Evolutionary conservation across 1,284 basidiomycete species (phyloP).

Genomic region (Ustilago cynodontis): DNA sequence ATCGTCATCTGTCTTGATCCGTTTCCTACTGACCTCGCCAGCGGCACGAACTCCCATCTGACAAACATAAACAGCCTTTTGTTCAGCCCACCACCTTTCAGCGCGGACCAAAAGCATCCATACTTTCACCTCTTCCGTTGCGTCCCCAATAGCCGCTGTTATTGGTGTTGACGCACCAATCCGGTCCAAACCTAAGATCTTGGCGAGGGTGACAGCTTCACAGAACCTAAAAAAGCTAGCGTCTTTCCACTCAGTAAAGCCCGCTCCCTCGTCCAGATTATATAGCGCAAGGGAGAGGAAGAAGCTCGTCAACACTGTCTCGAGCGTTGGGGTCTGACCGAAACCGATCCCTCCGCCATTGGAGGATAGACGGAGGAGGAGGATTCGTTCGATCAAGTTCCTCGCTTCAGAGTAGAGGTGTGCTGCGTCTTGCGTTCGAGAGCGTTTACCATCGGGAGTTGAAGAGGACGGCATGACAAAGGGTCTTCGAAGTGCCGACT

Average conservation of each 20-base stretch:
- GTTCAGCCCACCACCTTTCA: slow-evolving; percentile 49
- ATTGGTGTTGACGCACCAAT: background rate
- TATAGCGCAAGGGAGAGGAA: slow-evolving; percentile 50
- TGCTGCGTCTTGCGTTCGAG: background rate
- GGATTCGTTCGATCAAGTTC: slow-evolving; percentile 22
- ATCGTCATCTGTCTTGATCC: slow-evolving; percentile 15
- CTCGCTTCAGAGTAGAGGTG: background rate
- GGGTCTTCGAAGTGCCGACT: background rate
- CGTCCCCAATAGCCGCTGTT: background rate
- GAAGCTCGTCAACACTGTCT: slow-evolving; percentile 43
- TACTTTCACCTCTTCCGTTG: slow-evolving; percentile 21
- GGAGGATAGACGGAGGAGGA: slow-evolving; percentile 20
- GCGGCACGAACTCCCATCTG: slow-evolving; percentile 28
- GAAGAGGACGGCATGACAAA: slow-evolving; percentile 31
- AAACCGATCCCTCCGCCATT: slow-evolving; percentile 32
- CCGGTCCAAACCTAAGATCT: slow-evolving; percentile 47
- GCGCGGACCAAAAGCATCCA: slow-evolving; percentile 51
- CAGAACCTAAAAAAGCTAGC: slow-evolving; percentile 46
- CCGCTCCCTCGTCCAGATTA: slow-evolving; percentile 28
- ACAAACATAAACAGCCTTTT: slow-evolving; percentile 25
- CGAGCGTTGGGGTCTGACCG: slow-evolving; percentile 40
- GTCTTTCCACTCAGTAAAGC: slow-evolving; percentile 34
- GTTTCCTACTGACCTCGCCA: slow-evolving; percentile 1
- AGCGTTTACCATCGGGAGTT: slow-evolving; percentile 8
- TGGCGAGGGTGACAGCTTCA: slow-evolving; percentile 54